A percentile compares a stretch with the other conserved stretches of the same genome.
Evolutionary conservation across 202 grass and related monocot genomes (phyloP).

Genomic region (Dendrocalamus latiflorus): DNA sequence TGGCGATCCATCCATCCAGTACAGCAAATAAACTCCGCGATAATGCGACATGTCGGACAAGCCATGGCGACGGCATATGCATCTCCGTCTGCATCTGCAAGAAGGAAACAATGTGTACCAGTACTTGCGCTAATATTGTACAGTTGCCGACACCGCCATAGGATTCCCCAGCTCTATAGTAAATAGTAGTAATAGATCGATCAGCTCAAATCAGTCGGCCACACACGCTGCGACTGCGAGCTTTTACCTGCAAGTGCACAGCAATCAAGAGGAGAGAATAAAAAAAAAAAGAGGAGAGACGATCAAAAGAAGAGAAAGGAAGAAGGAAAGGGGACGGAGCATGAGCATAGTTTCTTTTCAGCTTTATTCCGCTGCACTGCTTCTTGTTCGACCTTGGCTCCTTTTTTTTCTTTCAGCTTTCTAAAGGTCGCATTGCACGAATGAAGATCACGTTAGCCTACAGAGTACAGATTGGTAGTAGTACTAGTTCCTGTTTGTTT

Average conservation of each 20-base stretch:
- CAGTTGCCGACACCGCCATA: constrained; percentile 34
- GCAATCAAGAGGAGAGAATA: neutral
- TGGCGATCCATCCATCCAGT: neutral
- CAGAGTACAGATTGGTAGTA: neutral
- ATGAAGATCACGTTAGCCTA: neutral
- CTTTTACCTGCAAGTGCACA: constrained; percentile 7
- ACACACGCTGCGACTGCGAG: neutral
- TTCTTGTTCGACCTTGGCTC: neutral
- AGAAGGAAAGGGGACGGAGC: neutral
- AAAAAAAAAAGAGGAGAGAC: neutral
- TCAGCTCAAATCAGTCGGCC: neutral
- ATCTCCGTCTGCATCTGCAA: neutral
- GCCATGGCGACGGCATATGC: neutral
- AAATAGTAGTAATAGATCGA: neutral
- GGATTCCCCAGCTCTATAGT: constrained; percentile 18
- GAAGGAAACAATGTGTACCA: neutral
- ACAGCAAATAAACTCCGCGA: constrained; percentile 23
- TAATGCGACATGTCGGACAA: constrained; percentile 13
- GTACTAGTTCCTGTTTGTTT: neutral
- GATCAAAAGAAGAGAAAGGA: neutral
- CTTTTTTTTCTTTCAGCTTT: neutral
- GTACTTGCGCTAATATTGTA: neutral
- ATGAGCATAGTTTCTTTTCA: constrained; percentile 25
- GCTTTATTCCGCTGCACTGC: constrained; percentile 35
- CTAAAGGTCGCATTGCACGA: neutral